A percentile compares a stretch with the other conserved stretches of the same genome.
These are phyloP conservation scores for Coemansia sp. DNA, from an alignment of 192 early-diverging fungal genomes.

Conservation along the genomic window DNA sequence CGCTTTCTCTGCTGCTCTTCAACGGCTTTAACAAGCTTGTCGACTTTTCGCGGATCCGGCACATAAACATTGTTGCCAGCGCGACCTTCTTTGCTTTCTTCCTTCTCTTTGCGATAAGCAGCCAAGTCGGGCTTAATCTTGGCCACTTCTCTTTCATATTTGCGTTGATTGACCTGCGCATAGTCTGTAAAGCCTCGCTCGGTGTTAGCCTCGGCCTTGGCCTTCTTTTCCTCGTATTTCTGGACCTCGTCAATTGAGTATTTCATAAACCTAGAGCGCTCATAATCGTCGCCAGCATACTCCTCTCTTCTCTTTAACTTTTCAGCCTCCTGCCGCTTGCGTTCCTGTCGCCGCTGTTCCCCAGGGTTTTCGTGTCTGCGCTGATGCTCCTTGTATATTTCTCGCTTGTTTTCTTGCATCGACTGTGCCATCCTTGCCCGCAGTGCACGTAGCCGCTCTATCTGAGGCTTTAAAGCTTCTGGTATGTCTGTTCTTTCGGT, in stretches of 20 bases:
- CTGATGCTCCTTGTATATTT: conserved; percentile 75
- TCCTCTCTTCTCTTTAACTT: conserved; percentile 61
- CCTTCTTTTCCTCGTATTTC: conserved; percentile 71
- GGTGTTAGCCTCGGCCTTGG: conserved; percentile 43
- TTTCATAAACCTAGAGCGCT: conserved; percentile 75
- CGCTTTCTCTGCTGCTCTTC: conserved; percentile 72
- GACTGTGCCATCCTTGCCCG: conserved; percentile 29
- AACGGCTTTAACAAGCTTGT: conserved; percentile 69
- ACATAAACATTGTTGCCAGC: conserved; percentile 35
- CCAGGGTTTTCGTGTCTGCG: conserved; percentile 66
- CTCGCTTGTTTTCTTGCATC: conserved; percentile 67
- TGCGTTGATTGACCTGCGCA: conserved; percentile 80
- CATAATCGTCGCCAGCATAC: conserved; percentile 78
- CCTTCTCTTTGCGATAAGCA: conserved; percentile 71
- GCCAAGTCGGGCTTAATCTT: conserved; percentile 83
- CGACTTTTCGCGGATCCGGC: conserved; percentile 65
- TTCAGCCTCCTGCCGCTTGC: conserved; percentile 72
- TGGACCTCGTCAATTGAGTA: conserved; percentile 88
- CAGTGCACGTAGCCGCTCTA: conserved; percentile 27
- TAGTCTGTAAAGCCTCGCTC: conserved; percentile 87
- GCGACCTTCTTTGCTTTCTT: not conserved
- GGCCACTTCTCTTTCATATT: conserved; percentile 77
- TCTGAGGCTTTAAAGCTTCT: conserved; percentile 20
- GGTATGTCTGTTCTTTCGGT: conserved; percentile 43
- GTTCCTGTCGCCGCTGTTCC: conserved; percentile 63